phyloP scores from a whole-genome alignment of 2,329 filamentous ascomycete genomes.

The Fusarium compactum region DNA sequence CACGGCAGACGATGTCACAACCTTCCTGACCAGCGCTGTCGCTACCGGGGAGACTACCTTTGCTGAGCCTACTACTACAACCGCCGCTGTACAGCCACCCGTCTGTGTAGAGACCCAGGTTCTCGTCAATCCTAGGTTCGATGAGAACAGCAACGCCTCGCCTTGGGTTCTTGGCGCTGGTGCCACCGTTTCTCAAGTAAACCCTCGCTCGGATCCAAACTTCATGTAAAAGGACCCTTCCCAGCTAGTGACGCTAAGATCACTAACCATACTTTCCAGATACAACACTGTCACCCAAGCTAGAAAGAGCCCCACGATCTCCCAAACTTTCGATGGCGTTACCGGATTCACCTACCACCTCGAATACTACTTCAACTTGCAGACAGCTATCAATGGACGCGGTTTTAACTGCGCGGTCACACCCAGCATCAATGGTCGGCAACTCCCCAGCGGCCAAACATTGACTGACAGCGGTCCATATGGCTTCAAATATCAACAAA shows the following conservation, averaged over 20 bases:
- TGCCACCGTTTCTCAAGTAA: not conserved
- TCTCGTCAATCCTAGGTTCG: conserved; percentile 13
- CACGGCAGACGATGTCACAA: not conserved
- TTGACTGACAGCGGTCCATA: not conserved
- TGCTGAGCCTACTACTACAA: not conserved
- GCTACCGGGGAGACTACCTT: not conserved
- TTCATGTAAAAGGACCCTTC: no score
- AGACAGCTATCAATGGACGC: not conserved
- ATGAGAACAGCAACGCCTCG: not conserved
- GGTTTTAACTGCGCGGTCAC: not conserved
- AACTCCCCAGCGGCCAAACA: not conserved
- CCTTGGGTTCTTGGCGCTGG: not conserved
- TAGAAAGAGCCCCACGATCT: not conserved
- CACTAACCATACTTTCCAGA: not conserved
- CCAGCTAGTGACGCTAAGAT: not conserved
- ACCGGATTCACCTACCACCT: not conserved
- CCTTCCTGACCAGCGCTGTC: no score
- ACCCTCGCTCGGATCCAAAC: not conserved
- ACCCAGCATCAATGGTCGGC: not conserved
- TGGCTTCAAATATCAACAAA: not conserved
- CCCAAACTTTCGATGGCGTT: not conserved
- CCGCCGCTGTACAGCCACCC: not conserved
- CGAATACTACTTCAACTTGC: conserved; percentile 1
- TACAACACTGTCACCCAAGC: not conserved
- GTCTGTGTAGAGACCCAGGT: conserved; percentile 3